Base-by-base conservation (phyloP, 2,329 filamentous ascomycete genomes). In the Cordyceps javanica region DNA sequence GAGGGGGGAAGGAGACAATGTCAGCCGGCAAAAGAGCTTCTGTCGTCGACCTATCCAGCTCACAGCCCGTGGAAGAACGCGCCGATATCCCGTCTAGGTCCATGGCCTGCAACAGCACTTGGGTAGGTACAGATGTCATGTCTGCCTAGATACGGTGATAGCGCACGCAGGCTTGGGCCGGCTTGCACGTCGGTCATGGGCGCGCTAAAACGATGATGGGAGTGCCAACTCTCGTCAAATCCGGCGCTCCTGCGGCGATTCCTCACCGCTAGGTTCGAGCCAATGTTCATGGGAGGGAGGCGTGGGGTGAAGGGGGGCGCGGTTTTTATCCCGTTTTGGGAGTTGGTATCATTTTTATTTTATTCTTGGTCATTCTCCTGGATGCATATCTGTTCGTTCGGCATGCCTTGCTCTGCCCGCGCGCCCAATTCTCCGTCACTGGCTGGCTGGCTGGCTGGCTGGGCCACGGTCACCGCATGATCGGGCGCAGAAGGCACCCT, bases 401-500 rank as follows among this genome's bases (percentile, higher is more conserved):
- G n/a, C n/a, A n/a, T n/a, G n/a, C n/a, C n/a, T n/a, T n/a, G n/a
- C n/a, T n/a, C n/a, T n/a, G n/a, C n/a, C n/a, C 19, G 45, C 28
- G 44, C 16, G 44, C 45, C 45, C 45, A 49, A 49, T n/a, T 49
- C 28, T 11, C 45, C 28, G 19, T 49, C 6, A 25, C 19, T 32
- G 48, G n/a, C 30, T 49, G 34, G 34, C n/a, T n/a, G n/a, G n/a
- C n/a, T 11, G 30, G 6, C 30, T 6, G n/a, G 38, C 38, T 41
- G 38, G 25, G 36, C n/a, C 25, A 41, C 36, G 10, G 23, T 41
- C 19, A 38, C 34, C 50, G 50, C 50, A 53, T 53, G 50, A 53
- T 53, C 50, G 50, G 50, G 50, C 50, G 50, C 50, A 42, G 26
- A 28, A 50, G 26, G 49, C 49, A 32, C 39, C 34, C n/a, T n/a